A percentile compares a stretch with the other conserved stretches of the same genome.
phyloP scores from a whole-genome alignment of 495 filamentous ascomycete genomes.

The Trichocladium uniseriatum region DNA sequence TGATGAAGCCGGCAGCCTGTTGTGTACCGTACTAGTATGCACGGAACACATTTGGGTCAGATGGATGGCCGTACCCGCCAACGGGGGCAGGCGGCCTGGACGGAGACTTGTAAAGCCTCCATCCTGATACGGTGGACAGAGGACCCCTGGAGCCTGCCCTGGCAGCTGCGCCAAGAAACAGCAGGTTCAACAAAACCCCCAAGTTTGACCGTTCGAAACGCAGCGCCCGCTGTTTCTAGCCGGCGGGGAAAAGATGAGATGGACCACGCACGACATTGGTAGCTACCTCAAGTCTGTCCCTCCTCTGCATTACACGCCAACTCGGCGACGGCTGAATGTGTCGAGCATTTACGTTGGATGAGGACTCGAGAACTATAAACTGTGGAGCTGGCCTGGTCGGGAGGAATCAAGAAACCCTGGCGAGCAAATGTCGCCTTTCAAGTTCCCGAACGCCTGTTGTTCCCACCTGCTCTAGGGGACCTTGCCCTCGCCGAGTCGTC shows the following conservation, averaged over 20 bases:
- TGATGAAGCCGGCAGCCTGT: not conserved
- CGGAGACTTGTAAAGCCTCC: no score
- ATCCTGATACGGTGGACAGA: no score
- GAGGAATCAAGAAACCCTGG: constrained; percentile 4
- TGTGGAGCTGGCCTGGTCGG: not conserved
- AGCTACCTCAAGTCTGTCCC: not conserved
- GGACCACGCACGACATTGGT: no score
- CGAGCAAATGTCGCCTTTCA: constrained; percentile 5
- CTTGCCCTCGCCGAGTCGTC: constrained; percentile 1
- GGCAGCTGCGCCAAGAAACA: not conserved
- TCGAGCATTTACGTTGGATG: no score
- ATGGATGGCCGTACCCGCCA: no score
- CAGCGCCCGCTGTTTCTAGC: not conserved
- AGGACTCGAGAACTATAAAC: not conserved
- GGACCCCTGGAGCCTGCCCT: no score
- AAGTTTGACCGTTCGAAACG: not conserved
- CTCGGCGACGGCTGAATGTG: not conserved
- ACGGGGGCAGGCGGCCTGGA: no score
- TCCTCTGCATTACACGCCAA: not conserved
- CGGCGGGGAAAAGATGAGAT: not conserved
- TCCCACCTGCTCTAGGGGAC: not conserved
- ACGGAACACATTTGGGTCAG: constrained; percentile 3
- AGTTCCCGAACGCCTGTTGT: not conserved
- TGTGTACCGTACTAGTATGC: not conserved
- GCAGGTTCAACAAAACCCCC: not conserved